A percentile compares a stretch with the other conserved stretches of the same genome.
These are phyloP conservation scores for Euphorbia celastroides DNA, from an alignment of 441 rosid species.

Conservation along the genomic window DNA sequence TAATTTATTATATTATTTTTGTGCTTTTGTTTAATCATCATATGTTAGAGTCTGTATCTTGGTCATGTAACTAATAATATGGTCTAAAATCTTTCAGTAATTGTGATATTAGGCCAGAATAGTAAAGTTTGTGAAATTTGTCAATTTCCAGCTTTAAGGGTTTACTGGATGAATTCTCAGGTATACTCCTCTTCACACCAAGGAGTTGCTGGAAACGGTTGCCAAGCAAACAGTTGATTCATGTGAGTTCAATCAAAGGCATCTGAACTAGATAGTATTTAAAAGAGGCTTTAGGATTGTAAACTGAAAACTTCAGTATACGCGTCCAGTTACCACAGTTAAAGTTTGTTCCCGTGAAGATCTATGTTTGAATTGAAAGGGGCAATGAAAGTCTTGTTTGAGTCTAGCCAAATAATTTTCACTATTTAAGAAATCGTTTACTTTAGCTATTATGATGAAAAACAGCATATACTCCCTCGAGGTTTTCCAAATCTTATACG, in stretches of 20 bases:
- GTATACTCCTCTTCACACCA: constrained; percentile 73
- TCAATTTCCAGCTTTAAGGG: background rate
- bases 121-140: background rate
- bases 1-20: background rate
- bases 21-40: background rate
- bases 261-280: background rate
- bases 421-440: background rate
- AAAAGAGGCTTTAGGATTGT: background rate
- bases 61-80: constrained; percentile 8
- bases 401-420: background rate
- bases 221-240: constrained; percentile 68
- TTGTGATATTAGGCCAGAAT: background rate
- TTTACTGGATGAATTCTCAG: constrained; percentile 32
- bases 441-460: background rate
- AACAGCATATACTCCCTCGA: too few relatives aligned
- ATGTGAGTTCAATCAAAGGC: constrained; percentile 45
- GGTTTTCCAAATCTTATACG: too few relatives aligned
- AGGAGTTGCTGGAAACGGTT: constrained; percentile 68
- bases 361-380: background rate
- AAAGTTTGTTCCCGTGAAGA: background rate
- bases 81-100: background rate
- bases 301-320: background rate
- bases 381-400: background rate
- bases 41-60: background rate
- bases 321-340: background rate